Evolutionary conservation across 352 stramenopile genomes (phyloP).

Genomic region (Bremia lactucae): DNA sequence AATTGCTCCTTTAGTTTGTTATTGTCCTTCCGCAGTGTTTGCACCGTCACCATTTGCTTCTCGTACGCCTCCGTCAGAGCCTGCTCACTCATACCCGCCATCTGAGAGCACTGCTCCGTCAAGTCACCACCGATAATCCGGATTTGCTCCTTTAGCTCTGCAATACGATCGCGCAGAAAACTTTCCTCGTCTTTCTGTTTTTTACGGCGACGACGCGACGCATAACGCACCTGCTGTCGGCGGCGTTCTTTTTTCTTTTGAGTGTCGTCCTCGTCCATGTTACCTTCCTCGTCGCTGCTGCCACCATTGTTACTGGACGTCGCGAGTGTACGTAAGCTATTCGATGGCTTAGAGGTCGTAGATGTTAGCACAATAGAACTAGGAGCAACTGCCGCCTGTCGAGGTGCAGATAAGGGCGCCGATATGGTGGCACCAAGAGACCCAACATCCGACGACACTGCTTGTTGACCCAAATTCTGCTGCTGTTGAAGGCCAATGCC

Average conservation of each 20-base stretch:
- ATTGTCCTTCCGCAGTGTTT: slow-evolving; percentile 75
- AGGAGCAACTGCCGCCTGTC: slow-evolving; percentile 13
- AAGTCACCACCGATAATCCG: slow-evolving; percentile 70
- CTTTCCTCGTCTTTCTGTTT: slow-evolving; percentile 82
- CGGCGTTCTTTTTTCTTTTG: slow-evolving; percentile 78
- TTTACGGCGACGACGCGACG: slow-evolving; percentile 64
- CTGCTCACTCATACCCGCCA: slow-evolving; percentile 74
- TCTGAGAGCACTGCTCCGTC: slow-evolving; percentile 69
- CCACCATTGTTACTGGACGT: slow-evolving; percentile 37
- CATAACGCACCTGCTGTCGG: slow-evolving; percentile 67
- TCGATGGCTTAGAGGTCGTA: slow-evolving; percentile 14
- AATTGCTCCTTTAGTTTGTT: slow-evolving; percentile 77
- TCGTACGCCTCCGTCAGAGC: slow-evolving; percentile 68
- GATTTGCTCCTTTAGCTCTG: slow-evolving; percentile 79
- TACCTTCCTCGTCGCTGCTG: slow-evolving; percentile 46
- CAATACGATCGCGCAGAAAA: slow-evolving; percentile 67
- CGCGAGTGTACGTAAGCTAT: slow-evolving; percentile 30
- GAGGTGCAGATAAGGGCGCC: slow-evolving; percentile 2
- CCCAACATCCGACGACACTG: slow-evolving; percentile 1
- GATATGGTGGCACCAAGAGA: slow-evolving; percentile 7
- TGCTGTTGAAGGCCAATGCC: slow-evolving; percentile 21
- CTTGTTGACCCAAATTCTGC: slow-evolving; percentile 1
- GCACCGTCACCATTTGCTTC: slow-evolving; percentile 74
- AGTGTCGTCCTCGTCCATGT: slow-evolving; percentile 36
- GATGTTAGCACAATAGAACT: slow-evolving; percentile 32